Percentiles rank a stretch among this genome's conserved stretches.
Conservation (phyloP, 805 yeast species). For the Candida insectalens region DNA sequence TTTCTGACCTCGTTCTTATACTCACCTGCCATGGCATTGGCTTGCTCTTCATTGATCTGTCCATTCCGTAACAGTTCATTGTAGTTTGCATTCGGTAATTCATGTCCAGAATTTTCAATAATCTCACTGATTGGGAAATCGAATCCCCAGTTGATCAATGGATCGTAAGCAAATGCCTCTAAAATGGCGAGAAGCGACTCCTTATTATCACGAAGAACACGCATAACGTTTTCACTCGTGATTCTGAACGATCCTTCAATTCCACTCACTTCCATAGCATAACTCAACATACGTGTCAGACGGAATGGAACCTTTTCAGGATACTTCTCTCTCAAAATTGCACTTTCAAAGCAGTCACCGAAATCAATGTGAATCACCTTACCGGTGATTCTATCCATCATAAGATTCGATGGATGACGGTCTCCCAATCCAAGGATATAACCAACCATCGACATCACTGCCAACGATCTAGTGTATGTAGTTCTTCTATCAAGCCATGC, state of each 20-base stretch:
- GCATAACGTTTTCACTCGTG: conserved; percentile 95
- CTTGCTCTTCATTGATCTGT: conserved; percentile 69
- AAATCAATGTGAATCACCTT: conserved; percentile 95
- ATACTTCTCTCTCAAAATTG: conserved; percentile 88
- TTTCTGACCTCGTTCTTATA: conserved; percentile 68
- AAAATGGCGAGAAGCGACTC: conserved; percentile 96
- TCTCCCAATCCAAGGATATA: conserved; percentile 95
- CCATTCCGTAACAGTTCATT: conserved; percentile 63
- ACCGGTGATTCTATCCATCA: conserved; percentile 92
- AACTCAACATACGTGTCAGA: conserved; percentile 90
- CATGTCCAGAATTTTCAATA: conserved; percentile 63
- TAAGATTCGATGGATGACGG: conserved; percentile 92
- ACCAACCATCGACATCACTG: conserved; percentile 99
- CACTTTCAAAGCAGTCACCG: conserved; percentile 99
- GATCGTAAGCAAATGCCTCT: conserved; percentile 98
- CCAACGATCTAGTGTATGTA: conserved; percentile 89
- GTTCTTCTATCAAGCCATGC: conserved; percentile 98
- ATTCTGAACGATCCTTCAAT: conserved; percentile 96
- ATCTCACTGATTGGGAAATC: conserved; percentile 80
- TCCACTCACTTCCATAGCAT: conserved; percentile 98
- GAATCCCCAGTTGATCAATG: conserved; percentile 97
- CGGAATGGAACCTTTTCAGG: conserved; percentile 98
- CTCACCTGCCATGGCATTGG: conserved; percentile 56
- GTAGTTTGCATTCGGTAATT: conserved; percentile 59
- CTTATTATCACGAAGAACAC: conserved; percentile 84